Percentiles rank a stretch among this genome's conserved stretches.
These are phyloP conservation scores for Monosporascus sp. DNA, from an alignment of 2,329 filamentous ascomycete species.

Conservation along the genomic window DNA sequence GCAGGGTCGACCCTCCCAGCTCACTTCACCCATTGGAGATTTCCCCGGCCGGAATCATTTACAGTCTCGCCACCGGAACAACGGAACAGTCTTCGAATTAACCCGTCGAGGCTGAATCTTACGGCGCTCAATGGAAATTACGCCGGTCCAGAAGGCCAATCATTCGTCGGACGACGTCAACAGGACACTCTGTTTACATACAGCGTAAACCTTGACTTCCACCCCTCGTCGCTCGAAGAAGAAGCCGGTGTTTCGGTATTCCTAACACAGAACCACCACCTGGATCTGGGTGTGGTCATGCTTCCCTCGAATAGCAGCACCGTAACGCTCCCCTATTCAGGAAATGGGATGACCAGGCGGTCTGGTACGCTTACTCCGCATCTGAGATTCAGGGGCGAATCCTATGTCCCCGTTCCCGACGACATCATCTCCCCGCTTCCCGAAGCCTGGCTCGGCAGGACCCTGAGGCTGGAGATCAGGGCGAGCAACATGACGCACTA, in stretches of 20 bases:
- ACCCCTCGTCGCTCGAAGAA: constrained; percentile 30
- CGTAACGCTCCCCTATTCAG: constrained; percentile 8
- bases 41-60: constrained; percentile 41
- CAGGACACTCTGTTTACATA: constrained; percentile 50
- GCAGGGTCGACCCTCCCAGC: constrained; percentile 38
- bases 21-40: constrained; percentile 53
- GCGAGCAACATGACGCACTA: constrained; percentile 42
- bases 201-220: constrained; percentile 39
- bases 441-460: constrained; percentile 26
- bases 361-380: constrained; percentile 28
- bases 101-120: constrained; percentile 45
- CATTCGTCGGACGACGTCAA: constrained; percentile 50
- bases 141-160: constrained; percentile 39
- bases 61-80: constrained; percentile 36
- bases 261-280: constrained; percentile 47
- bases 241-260: constrained; percentile 50
- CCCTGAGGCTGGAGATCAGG: constrained; percentile 36
- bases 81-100: constrained; percentile 39
- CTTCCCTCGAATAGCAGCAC: constrained; percentile 25
- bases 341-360: neutral
- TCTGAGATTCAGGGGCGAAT: constrained; percentile 39
- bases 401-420: constrained; percentile 32
- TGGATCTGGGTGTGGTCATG: constrained; percentile 38
- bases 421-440: constrained; percentile 34
- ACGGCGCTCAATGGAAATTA: constrained; percentile 47